These are phyloP conservation scores for Phaeosphaeria sp. DNA, from an alignment of 2,329 filamentous ascomycete genomes.

Conservation along the genomic window DNA sequence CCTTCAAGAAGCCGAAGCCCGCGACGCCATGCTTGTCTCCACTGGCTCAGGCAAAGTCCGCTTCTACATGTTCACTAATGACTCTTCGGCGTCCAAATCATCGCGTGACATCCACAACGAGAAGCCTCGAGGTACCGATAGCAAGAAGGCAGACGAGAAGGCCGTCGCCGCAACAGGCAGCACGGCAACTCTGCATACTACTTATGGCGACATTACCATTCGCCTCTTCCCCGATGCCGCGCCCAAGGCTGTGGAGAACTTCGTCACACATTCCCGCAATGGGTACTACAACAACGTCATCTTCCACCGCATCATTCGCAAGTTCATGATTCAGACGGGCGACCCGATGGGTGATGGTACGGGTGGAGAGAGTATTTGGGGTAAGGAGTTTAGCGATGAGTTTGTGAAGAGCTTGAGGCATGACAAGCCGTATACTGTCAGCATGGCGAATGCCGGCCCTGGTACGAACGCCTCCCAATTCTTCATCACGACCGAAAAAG, in stretches of 20 bases:
- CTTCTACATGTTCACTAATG: conserved; percentile 98
- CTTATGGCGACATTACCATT: conserved; percentile 90
- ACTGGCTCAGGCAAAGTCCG: conserved; percentile 87
- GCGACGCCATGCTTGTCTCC: conserved; percentile 86
- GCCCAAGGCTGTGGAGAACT: conserved; percentile 96
- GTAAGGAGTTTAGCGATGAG: conserved; percentile 90
- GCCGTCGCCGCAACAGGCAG: conserved; percentile 77
- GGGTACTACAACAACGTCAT: conserved; percentile 98
- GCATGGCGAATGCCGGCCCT: conserved; percentile 96
- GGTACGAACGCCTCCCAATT: conserved; percentile 97
- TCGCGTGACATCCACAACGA: conserved; percentile 94
- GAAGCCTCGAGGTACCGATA: conserved; percentile 71
- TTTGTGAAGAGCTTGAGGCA: conserved; percentile 83
- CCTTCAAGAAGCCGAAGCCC: conserved; percentile 86
- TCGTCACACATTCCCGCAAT: conserved; percentile 85
- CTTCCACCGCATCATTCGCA: conserved; percentile 95
- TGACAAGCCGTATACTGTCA: conserved; percentile 94
- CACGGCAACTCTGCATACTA: conserved; percentile 87
- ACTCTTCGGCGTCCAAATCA: conserved; percentile 63
- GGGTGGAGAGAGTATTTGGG: conserved; percentile 91
- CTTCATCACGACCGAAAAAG: conserved; percentile 97
- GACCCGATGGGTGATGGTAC: conserved; percentile 89
- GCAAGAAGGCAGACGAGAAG: conserved; percentile 55
- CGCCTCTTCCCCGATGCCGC: conserved; percentile 92
- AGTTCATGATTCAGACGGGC: conserved; percentile 96